These are phyloP conservation scores for Penicillium psychrofluorescens DNA, from an alignment of 495 filamentous ascomycete genomes.

Conservation along the genomic window DNA sequence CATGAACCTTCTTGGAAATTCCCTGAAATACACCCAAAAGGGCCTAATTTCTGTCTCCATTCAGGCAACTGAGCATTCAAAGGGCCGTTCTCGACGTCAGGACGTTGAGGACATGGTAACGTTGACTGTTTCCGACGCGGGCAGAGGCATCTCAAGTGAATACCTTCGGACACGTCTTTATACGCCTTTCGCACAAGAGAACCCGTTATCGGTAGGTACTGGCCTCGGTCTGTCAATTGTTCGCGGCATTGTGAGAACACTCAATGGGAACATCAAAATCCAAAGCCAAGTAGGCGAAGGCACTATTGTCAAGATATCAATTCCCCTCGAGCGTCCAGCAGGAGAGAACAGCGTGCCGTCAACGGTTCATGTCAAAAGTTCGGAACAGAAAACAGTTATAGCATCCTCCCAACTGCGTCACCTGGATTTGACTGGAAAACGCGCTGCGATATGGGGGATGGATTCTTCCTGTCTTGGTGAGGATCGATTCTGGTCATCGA, in stretches of 20 bases:
- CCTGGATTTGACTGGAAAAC: constrained; percentile 16
- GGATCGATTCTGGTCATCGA: constrained; percentile 11
- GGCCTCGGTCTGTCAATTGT: constrained; percentile 49
- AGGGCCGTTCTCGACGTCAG: constrained; percentile 25
- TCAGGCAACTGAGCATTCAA: constrained; percentile 33
- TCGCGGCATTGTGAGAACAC: constrained; percentile 43
- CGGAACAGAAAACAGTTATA: constrained; percentile 15
- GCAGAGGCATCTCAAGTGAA: constrained; percentile 66
- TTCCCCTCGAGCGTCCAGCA: constrained; percentile 33
- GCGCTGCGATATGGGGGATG: constrained; percentile 21
- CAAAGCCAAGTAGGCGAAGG: constrained; percentile 42
- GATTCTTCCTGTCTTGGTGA: constrained; percentile 8
- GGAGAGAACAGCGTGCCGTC: constrained; percentile 19
- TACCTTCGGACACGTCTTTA: constrained; percentile 64
- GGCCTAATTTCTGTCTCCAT: constrained; percentile 60
- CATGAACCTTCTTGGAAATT: constrained; percentile 79
- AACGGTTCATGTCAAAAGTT: constrained; percentile 5
- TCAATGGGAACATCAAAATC: constrained; percentile 47
- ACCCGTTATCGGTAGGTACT: constrained; percentile 49
- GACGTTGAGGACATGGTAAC: constrained; percentile 32
- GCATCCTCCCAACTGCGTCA: constrained; percentile 20
- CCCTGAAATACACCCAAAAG: constrained; percentile 67
- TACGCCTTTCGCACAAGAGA: constrained; percentile 71
- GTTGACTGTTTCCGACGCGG: constrained; percentile 57
- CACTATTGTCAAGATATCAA: constrained; percentile 43